Evolutionary conservation across 75 land plant species (phyloP), one percentile per base, ranked within the genome.

Genomic region (Pseudotsuga menziesii): DNA sequence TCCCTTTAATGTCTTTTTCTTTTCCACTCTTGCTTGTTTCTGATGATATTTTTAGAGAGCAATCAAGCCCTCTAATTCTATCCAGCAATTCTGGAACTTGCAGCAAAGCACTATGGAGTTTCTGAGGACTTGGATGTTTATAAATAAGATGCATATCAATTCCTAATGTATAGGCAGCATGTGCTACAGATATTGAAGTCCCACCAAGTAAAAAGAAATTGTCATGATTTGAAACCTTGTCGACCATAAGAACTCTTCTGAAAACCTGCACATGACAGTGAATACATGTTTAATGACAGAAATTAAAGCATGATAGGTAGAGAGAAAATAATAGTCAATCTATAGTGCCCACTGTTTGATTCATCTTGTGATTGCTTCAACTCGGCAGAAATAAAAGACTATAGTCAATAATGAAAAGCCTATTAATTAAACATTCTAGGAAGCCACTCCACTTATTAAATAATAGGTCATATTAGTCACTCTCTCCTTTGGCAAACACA

Each of bases 121-220:
- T 76, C 17, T 22, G 29, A 54, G 88, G 86, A 61, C 73, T 88
- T 54, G 86, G 90, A 79, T 64, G 80, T 16, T 39, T 78, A 70
- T 91, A 94, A 17, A 94, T 16, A 76, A 86, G 58, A 54, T 76
- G 89, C 92, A 94, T 92, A 79, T 90, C 85, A 73, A 91, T 83
- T 26, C 89, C 91, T 27, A 94, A 81, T 25, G 75, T 78, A 76
- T 89, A 72, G 27, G 91, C 86, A 73, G 77, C 80, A 71, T 90
- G 86, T 59, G 97, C 94, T 58, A 94, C 94, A 83, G 89, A 76
- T 36, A 94, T 78, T 54, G 97, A 94, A 78, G 91, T 84, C 44
- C 97, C 97, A 78, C 97, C 97, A 79, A 85, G 64, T 29, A 61
- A 41, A 72, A 94, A 91, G 77, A 94, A 94, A 80, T 94, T 87